Base-by-base conservation (phyloP, 2,329 filamentous ascomycete species). In the Beauveria brongniartii region DNA sequence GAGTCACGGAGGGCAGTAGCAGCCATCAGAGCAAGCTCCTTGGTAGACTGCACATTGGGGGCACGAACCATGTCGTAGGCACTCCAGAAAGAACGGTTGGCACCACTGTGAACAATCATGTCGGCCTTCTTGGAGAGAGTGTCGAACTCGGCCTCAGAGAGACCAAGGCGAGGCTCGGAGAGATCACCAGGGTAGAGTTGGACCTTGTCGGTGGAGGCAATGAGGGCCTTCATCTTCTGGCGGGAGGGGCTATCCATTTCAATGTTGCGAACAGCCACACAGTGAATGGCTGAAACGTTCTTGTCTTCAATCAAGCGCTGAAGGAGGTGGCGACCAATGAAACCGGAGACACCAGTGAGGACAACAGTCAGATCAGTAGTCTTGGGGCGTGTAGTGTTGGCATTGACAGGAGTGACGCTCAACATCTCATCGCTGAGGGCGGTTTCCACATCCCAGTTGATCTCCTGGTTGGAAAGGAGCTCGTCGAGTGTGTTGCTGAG, bases 51-150 rank as follows among this genome's bases (percentile, higher is more conserved):
- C 3, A 78, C 63, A 62, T 80, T 80, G 28, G 67, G 59, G 1
- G 56, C 51, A 2, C 69, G 66, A 0, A 80, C 67, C 0, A 69
- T 66, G 9, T 65, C 34, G 64, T 78, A 80, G 1, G 67, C 66
- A 30, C 78, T 72, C 63, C 69, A 61, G 66, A 69, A 77, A 7
- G 67, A 74, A 16, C 70, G 68, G 22, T 75, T 72, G n/a, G 78
- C 78, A 8, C 77, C 81, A 56, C 71, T 74, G 67, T 83, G 86
- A 28, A 89, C 78, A 55, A 87, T 78, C 4, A 78, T 66, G 64
- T 80, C 73, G 1, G 69, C 72, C 3, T 65, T 51, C 3, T 52
- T 28, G n/a, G 68, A 67, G 2, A 82, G 64, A 1, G 28, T 28
- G 3, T 55, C 18, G 18, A 70, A 67, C 7, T 70, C 68, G 1